Evolutionary conservation across 1,139 yeast genomes (phyloP), one percentile per base, ranked within the genome.

Genomic region (Taiozyma sp.): DNA sequence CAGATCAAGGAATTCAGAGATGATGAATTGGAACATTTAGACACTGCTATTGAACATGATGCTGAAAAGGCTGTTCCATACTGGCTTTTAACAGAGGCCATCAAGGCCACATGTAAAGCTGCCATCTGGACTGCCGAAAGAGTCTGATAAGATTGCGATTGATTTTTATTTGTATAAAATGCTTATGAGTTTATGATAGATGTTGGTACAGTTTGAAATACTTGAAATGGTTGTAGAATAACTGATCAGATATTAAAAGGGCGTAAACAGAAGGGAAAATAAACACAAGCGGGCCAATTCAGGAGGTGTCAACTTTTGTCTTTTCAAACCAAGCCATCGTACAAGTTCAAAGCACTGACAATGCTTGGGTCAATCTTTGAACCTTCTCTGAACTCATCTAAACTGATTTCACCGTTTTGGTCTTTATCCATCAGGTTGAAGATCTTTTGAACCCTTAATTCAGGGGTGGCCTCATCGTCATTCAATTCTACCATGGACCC

Each of bases 111-210:
- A 4, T 92, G 97, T 65, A 79, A 79, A 62, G 86, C 81, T 13
- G 97, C 99, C n/a, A 90, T 93, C 49, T 86, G 87, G 86, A 76
- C 92, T 3, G 98, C 98, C 14, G 97, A 92, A 68, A 76, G 96
- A 56, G 70, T 89, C 14, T 6, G 43, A 24, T 13, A 23, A 9
- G 30, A 24, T 13, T 5, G 19, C 10, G 30, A 24, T 13, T 90
- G 63, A 63, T 23, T 12, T 23, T 12, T 32, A 22, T 34, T 27
- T 38, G 24, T 22, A 43, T 39, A 44, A 41, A 36, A 43, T 28
- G 14, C n/a, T n/a, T 16, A 16, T 16, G 32, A 34, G 14, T 22
- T 30, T 9, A 47, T 8, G 29, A 49, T 24, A 24, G 34, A 46
- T 43, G 16, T 32, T 32, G 36, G 19, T 32, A 32, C 36, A 14